These are phyloP conservation scores for Myxozyma lipomycoides DNA, from an alignment of 805 yeast genomes.

Conservation along the genomic window DNA sequence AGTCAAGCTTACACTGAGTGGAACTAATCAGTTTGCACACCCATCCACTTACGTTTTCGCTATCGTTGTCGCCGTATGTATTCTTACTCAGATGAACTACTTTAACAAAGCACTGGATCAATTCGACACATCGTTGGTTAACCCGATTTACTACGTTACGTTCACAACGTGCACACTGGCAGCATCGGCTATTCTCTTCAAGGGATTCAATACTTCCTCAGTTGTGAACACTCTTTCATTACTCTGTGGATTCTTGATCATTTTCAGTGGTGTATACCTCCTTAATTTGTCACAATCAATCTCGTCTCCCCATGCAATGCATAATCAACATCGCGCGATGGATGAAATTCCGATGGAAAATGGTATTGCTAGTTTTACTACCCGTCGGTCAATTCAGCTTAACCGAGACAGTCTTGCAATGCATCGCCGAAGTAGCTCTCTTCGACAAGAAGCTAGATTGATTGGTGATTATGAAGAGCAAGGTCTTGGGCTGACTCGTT, in stretches of 20 bases:
- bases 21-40: slow-evolving; percentile 84
- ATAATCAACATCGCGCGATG: slow-evolving; percentile 40
- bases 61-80: slow-evolving; percentile 72
- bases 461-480: slow-evolving; percentile 35
- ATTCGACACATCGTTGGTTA: slow-evolving; percentile 87
- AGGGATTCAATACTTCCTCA: slow-evolving; percentile 81
- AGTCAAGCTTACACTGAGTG: slow-evolving; percentile 73
- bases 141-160: slow-evolving; percentile 85
- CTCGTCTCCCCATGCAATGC: slow-evolving; percentile 18
- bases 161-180: slow-evolving; percentile 83
- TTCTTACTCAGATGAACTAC: slow-evolving; percentile 87
- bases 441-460: slow-evolving; percentile 33
- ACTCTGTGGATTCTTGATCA: slow-evolving; percentile 78
- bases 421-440: slow-evolving; percentile 33
- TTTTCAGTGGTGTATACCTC: slow-evolving; percentile 81
- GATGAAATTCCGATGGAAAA: slow-evolving; percentile 78
- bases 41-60: slow-evolving; percentile 79
- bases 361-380: slow-evolving; percentile 71
- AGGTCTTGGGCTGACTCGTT: slow-evolving; percentile 37
- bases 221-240: slow-evolving; percentile 76
- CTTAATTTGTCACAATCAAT: slow-evolving; percentile 67
- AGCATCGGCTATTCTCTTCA: slow-evolving; percentile 81
- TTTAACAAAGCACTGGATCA: slow-evolving; percentile 91
- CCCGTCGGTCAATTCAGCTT: slow-evolving; percentile 71
- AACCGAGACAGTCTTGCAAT: slow-evolving; percentile 40